These are phyloP conservation scores for Parathielavia hyrcaniae DNA, from an alignment of 495 filamentous ascomycete species.

Conservation along the genomic window DNA sequence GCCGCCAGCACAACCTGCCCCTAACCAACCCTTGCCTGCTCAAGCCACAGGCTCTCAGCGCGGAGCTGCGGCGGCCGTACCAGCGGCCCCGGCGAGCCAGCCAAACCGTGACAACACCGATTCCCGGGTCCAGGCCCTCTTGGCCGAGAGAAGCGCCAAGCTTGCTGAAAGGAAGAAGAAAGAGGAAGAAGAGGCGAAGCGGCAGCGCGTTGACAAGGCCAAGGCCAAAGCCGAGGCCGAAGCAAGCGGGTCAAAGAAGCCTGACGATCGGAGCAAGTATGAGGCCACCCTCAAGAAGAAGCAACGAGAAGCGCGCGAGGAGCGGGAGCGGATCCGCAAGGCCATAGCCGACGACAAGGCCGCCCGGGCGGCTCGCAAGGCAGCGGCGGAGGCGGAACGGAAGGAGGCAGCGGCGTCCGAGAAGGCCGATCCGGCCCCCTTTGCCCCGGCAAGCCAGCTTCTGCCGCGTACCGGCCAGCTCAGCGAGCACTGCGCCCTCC, in stretches of 20 bases:
- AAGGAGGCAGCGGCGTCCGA: constrained; percentile 14
- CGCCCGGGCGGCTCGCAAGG: constrained; percentile 51
- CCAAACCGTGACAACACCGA: constrained; percentile 8
- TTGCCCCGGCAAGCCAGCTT: constrained; percentile 20
- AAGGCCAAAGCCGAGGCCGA: constrained; percentile 36
- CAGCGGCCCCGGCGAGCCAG: constrained; percentile 6
- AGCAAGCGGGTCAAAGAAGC: constrained; percentile 33
- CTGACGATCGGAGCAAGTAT: constrained; percentile 35
- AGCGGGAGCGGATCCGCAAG: constrained; percentile 55
- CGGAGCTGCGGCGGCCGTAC: background rate
- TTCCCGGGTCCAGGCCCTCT: constrained; percentile 19
- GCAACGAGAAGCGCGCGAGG: constrained; percentile 50
- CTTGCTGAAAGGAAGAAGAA: constrained; percentile 29
- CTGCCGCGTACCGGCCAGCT: constrained; percentile 17
- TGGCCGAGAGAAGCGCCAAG: constrained; percentile 28
- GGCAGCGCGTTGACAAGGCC: constrained; percentile 27
- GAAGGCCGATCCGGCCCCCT: constrained; percentile 7
- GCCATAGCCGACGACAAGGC: constrained; percentile 63
- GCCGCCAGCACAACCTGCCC: constrained; percentile 3
- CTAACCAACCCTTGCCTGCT: background rate
- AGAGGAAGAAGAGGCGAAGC: constrained; percentile 30
- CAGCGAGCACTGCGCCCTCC: constrained; percentile 55
- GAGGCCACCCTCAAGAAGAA: constrained; percentile 46
- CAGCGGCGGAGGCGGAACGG: constrained; percentile 41
- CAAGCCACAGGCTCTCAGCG: constrained; percentile 3